phyloP scores from a whole-genome alignment of 768 basidiomycete genomes.

The Kwoniella newhampshirensis region DNA sequence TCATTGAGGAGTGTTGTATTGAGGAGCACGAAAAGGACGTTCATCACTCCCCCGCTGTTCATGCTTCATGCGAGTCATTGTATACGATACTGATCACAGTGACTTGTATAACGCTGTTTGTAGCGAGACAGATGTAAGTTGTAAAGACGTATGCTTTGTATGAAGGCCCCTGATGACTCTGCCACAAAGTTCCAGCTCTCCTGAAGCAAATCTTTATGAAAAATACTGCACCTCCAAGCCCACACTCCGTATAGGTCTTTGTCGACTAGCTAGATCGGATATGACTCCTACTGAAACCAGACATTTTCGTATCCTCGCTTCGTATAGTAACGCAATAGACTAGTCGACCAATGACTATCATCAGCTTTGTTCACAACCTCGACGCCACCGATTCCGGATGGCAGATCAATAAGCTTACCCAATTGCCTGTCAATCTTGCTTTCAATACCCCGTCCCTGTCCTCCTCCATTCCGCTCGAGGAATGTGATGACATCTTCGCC shows the following conservation, averaged over 20 bases:
- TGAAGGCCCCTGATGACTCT: no score
- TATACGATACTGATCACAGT: no score
- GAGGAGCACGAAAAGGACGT: no score
- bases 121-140: no score
- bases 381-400: background rate
- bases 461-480: slow-evolving; percentile 17
- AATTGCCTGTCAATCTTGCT: slow-evolving; percentile 82
- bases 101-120: no score
- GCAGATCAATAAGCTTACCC: slow-evolving; percentile 59
- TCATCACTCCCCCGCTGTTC: no score
- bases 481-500: background rate
- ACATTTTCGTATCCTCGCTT: slow-evolving; percentile 84
- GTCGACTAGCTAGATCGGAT: slow-evolving; percentile 80
- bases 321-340: slow-evolving; percentile 91
- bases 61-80: no score
- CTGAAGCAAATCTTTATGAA: slow-evolving; percentile 23
- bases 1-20: no score
- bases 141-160: no score
- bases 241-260: slow-evolving; percentile 82
- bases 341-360: slow-evolving; percentile 45
- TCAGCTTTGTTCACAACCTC: slow-evolving; percentile 1
- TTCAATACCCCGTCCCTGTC: slow-evolving; percentile 72
- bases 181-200: no score
- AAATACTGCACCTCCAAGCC: slow-evolving; percentile 95
- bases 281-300: slow-evolving; percentile 85